Percentiles rank a stretch among this genome's conserved stretches.
Conservation (phyloP, 169 alveolate species). For the Plasmodium gaboni region DNA sequence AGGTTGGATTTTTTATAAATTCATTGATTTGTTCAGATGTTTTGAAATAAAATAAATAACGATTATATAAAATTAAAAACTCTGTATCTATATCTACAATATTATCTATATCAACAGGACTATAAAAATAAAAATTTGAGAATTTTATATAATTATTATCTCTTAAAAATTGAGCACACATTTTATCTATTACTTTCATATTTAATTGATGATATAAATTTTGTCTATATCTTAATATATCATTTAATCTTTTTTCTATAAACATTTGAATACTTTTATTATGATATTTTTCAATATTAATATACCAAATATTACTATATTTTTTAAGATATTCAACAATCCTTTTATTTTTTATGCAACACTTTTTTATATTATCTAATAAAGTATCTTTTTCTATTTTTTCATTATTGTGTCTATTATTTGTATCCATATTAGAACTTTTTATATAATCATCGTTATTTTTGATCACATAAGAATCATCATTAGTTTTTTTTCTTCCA, state of each 20-base stretch:
- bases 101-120: slow-evolving; percentile 50
- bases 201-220: slow-evolving; percentile 55
- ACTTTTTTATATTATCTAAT: slow-evolving; percentile 31
- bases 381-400: slow-evolving; percentile 4
- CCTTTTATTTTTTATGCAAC: slow-evolving; percentile 16
- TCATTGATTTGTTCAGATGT: slow-evolving; percentile 28
- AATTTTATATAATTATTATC: slow-evolving; percentile 58
- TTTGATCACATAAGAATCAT: background rate
- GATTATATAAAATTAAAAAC: slow-evolving; percentile 24
- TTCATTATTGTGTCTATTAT: no score
- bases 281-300: slow-evolving; percentile 30
- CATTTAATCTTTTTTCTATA: slow-evolving; percentile 29
- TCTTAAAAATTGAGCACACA: slow-evolving; percentile 72
- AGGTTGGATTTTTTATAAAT: slow-evolving; percentile 26
- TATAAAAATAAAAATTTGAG: slow-evolving; percentile 49
- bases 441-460: background rate
- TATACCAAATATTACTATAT: slow-evolving; percentile 38
- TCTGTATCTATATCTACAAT: slow-evolving; percentile 60
- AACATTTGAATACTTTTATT: slow-evolving; percentile 9
- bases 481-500: background rate
- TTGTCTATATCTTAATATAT: slow-evolving; percentile 25
- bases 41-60: slow-evolving; percentile 54
- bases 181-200: slow-evolving; percentile 42
- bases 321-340: slow-evolving; percentile 10
- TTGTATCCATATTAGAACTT: no score